Evolutionary conservation across 768 basidiomycete species (phyloP).

Genomic region (Lentinula sp.): DNA sequence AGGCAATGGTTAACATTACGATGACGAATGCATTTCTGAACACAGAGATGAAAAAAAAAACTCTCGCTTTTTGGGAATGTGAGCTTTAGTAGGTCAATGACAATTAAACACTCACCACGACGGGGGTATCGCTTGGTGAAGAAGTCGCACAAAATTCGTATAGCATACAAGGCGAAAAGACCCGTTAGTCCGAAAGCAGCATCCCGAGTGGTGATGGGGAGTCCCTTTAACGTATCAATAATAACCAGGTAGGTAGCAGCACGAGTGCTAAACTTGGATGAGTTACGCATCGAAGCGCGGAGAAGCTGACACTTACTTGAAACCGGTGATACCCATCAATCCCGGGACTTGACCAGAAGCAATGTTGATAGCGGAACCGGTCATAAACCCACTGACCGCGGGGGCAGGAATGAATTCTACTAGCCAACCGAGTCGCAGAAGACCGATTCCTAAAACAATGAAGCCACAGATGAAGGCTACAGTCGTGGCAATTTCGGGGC

Average conservation of each 20-base stretch:
- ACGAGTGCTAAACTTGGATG: slow-evolving; percentile 54
- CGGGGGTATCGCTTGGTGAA: slow-evolving; percentile 57
- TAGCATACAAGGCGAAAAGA: slow-evolving; percentile 61
- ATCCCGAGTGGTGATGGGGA: slow-evolving; percentile 66
- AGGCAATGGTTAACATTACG: slow-evolving; percentile 78
- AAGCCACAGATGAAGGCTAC: slow-evolving; percentile 86
- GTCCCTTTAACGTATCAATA: slow-evolving; percentile 87
- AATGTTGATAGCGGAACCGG: slow-evolving; percentile 94
- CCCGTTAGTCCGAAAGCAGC: slow-evolving; percentile 88
- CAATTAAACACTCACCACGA: slow-evolving; percentile 33
- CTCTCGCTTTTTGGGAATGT: slow-evolving; percentile 37
- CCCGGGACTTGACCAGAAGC: slow-evolving; percentile 84
- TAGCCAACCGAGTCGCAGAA: slow-evolving; percentile 88
- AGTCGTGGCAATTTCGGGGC: slow-evolving; percentile 75
- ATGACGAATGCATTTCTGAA: slow-evolving; percentile 85
- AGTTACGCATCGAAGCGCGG: not conserved
- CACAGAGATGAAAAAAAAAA: slow-evolving; percentile 75
- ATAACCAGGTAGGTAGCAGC: slow-evolving; percentile 82
- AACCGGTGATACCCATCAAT: slow-evolving; percentile 80
- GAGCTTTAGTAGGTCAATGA: not conserved
- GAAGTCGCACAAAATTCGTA: slow-evolving; percentile 51
- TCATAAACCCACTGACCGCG: slow-evolving; percentile 91
- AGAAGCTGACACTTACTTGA: slow-evolving; percentile 50
- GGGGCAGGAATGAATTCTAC: slow-evolving; percentile 91
- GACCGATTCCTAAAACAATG: slow-evolving; percentile 84